These are phyloP conservation scores for Elaeagnus macrophylla DNA, from an alignment of 306 rosid genomes.

Conservation along the genomic window DNA sequence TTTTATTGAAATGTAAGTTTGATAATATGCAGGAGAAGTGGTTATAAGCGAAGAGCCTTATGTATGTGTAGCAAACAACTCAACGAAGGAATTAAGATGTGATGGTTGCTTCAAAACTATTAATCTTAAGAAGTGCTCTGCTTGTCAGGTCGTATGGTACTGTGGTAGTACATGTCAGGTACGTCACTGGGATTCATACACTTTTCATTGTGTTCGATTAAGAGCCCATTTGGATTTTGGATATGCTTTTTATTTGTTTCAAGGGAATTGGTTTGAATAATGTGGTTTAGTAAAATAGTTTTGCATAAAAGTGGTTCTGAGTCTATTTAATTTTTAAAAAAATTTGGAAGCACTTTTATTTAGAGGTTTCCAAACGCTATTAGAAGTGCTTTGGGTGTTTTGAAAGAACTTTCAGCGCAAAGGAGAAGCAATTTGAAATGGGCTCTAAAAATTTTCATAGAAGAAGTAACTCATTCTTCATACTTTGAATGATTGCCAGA, in stretches of 20 bases:
- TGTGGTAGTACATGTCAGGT: conserved; percentile 68
- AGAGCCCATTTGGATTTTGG: no score
- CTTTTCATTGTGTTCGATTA: neutral
- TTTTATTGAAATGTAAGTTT: neutral
- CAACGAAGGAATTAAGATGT: conserved; percentile 37
- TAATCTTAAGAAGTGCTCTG: conserved; percentile 57
- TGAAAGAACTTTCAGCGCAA: no score
- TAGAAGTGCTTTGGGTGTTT: no score
- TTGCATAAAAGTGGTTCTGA: no score
- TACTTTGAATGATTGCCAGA: conserved; percentile 33
- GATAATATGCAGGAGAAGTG: conserved; percentile 53
- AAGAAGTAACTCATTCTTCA: neutral
- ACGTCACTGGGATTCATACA: neutral
- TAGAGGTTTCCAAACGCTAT: no score
- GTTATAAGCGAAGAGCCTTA: conserved; percentile 68
- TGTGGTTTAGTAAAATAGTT: no score
- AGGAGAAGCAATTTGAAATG: no score
- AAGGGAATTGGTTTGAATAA: no score
- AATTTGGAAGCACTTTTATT: no score
- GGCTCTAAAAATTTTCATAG: neutral
- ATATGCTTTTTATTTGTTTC: no score
- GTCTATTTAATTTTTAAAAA: no score
- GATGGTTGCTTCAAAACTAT: conserved; percentile 52
- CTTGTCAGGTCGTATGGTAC: conserved; percentile 54
- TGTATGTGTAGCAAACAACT: conserved; percentile 56